Conservation (phyloP, 805 yeast species). For the Yamadazyma sp. region DNA sequence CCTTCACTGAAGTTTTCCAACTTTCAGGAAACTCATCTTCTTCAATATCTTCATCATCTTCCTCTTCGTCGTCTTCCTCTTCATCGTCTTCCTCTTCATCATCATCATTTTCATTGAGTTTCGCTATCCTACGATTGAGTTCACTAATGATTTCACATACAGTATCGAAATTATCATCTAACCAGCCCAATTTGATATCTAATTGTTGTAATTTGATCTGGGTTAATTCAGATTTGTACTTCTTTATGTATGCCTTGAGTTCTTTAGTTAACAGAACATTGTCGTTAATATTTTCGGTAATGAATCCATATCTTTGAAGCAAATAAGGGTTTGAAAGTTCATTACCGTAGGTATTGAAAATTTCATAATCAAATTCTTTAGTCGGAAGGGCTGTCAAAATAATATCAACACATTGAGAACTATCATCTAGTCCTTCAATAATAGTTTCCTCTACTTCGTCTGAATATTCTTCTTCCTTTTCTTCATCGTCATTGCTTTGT, state of each 20-base stretch:
- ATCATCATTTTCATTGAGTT: slow-evolving; percentile 18
- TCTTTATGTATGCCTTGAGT: slow-evolving; percentile 31
- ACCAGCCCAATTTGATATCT: slow-evolving; percentile 45
- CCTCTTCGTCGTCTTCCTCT: slow-evolving; percentile 16
- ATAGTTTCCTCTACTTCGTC: slow-evolving; percentile 14
- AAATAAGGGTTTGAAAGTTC: slow-evolving; percentile 63
- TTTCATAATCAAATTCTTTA: slow-evolving; percentile 47
- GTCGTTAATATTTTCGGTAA: slow-evolving; percentile 47
- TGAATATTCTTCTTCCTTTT: slow-evolving; percentile 3
- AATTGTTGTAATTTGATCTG: slow-evolving; percentile 29
- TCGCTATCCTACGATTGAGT: slow-evolving; percentile 1
- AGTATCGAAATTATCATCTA: slow-evolving; percentile 42
- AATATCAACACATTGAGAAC: slow-evolving; percentile 67
- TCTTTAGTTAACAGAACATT: slow-evolving; percentile 56
- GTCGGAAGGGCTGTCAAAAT: slow-evolving; percentile 43
- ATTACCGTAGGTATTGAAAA: slow-evolving; percentile 80
- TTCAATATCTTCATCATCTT: slow-evolving; percentile 16
- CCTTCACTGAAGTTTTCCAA: slow-evolving; percentile 44
- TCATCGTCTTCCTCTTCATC: slow-evolving; percentile 15
- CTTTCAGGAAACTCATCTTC: slow-evolving; percentile 26
- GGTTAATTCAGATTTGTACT: slow-evolving; percentile 16
- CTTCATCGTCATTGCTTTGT: slow-evolving; percentile 3
- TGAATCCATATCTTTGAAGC: slow-evolving; percentile 78
- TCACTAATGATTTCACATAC: slow-evolving; percentile 22
- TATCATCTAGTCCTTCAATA: slow-evolving; percentile 26